phyloP scores from a whole-genome alignment of 495 filamentous ascomycete genomes.

The Podospora tetraspora region DNA sequence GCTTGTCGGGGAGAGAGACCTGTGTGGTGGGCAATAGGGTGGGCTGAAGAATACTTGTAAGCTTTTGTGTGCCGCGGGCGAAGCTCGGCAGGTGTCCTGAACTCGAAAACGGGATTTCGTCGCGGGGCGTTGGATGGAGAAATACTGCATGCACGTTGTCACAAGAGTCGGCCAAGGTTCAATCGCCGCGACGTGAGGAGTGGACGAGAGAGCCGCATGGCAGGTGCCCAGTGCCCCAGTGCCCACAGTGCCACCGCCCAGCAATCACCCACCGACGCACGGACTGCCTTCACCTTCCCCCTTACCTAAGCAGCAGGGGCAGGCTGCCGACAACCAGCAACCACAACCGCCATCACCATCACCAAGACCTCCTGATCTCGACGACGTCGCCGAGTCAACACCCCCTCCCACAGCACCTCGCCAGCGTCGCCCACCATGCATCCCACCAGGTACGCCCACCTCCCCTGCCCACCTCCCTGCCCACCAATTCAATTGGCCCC shows the following conservation, averaged over 20 bases:
- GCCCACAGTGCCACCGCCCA: not conserved
- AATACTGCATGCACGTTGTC: not conserved
- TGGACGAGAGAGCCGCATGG: not conserved
- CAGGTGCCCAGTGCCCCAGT: not conserved
- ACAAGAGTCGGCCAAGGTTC: too few relatives aligned
- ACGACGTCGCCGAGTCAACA: conserved; percentile 5
- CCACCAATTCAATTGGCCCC: not conserved
- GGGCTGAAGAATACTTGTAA: not conserved
- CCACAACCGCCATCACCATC: conserved; percentile 1
- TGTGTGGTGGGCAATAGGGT: not conserved
- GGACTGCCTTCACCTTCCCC: not conserved
- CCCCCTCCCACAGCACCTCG: conserved; percentile 19
- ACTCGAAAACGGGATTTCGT: not conserved
- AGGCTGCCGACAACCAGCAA: not conserved
- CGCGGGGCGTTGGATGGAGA: not conserved
- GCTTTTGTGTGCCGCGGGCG: not conserved
- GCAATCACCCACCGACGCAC: not conserved
- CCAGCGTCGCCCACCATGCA: conserved; percentile 35
- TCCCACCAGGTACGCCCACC: conserved; percentile 35
- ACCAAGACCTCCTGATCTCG: not conserved
- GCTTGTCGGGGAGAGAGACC: not conserved
- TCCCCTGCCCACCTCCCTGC: too few relatives aligned
- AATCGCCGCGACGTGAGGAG: not conserved
- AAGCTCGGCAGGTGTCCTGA: not conserved
- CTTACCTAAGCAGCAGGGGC: conserved; percentile 10